phyloP scores from a whole-genome alignment of 805 yeast genomes.

The Candida caryicola region DNA sequence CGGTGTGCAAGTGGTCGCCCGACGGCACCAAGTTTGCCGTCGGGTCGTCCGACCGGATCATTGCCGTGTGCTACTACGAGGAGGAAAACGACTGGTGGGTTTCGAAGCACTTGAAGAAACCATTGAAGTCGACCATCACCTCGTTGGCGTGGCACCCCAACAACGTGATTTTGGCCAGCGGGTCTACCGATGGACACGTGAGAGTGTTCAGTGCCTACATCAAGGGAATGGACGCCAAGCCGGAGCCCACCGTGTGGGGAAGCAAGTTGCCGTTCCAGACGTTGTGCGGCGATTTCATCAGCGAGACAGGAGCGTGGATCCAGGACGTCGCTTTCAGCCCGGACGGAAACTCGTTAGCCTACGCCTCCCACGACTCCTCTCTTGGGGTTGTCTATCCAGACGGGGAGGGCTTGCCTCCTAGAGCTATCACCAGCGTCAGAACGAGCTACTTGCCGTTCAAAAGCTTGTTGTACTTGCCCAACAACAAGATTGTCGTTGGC shows the following conservation, averaged over 20 bases:
- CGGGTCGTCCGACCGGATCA: slow-evolving; percentile 90
- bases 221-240: slow-evolving; percentile 84
- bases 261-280: slow-evolving; percentile 93
- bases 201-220: slow-evolving; percentile 86
- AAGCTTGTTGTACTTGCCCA: slow-evolving; percentile 66
- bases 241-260: slow-evolving; percentile 86
- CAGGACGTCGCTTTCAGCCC: slow-evolving; percentile 89
- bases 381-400: slow-evolving; percentile 75
- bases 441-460: slow-evolving; percentile 79
- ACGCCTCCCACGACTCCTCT: slow-evolving; percentile 84
- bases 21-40: slow-evolving; percentile 94
- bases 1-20: slow-evolving; percentile 93
- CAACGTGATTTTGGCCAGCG: slow-evolving; percentile 80
- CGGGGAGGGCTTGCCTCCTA: slow-evolving; percentile 63
- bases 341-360: slow-evolving; percentile 72
- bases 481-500: slow-evolving; percentile 71
- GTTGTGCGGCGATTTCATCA: slow-evolving; percentile 73
- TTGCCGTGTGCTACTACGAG: slow-evolving; percentile 95
- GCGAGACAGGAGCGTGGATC: slow-evolving; percentile 80
- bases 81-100: slow-evolving; percentile 99
- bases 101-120: slow-evolving; percentile 93
- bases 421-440: slow-evolving; percentile 53
- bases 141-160: slow-evolving; percentile 92
- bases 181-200: slow-evolving; percentile 91
- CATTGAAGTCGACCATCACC: slow-evolving; percentile 83